Evolutionary conservation across 306 rosid species (phyloP), one percentile per base, ranked within the genome.

Genomic region (Rosa multiflora): DNA sequence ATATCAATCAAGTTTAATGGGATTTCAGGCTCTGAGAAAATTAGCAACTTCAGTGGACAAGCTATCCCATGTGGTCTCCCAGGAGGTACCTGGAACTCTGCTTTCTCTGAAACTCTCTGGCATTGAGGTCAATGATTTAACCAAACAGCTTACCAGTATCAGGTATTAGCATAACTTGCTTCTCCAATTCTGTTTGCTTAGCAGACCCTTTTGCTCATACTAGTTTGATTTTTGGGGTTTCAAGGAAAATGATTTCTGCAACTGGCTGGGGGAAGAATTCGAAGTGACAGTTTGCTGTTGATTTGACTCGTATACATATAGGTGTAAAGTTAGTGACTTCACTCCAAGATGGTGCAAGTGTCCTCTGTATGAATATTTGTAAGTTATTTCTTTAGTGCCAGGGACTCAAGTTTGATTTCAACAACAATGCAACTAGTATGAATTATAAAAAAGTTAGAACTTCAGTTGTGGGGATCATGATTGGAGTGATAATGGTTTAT

Each of bases 51-150:
- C 89, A 4, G 11, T 75, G 80, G 75, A 83, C 51, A 82, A 84
- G 76, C 84, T 87, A 79, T 75, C 88, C 39, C 67, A 81, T 70
- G 89, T 84, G 71, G 88, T 85, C 70, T 81, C 88, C 0, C 84
- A 82, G 66, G 90, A 87, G 82, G 77, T 87, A 13, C 92, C 91
- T 2, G 85, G 91, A 63, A 88, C 84, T 76, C 81, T 88, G 40
- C 73, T 56, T 73, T 88, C 91, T 84, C 82, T 87, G 70, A 86
- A 86, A 78, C 96, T 91, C 76, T 91, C 91, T 39, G 71, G 76
- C 18, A 70, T 83, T 80, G 91, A 91, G 82, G 78, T 91, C 71
- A 83, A 84, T 35, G 87, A 89, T 51, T 83, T 91, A 63, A 76
- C 82, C 67, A 86, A 81, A 82, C 86, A 86, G 75, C 88, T 91